phyloP scores from a whole-genome alignment of 129 eudicot genomes.

The Calendula officinalis region DNA sequence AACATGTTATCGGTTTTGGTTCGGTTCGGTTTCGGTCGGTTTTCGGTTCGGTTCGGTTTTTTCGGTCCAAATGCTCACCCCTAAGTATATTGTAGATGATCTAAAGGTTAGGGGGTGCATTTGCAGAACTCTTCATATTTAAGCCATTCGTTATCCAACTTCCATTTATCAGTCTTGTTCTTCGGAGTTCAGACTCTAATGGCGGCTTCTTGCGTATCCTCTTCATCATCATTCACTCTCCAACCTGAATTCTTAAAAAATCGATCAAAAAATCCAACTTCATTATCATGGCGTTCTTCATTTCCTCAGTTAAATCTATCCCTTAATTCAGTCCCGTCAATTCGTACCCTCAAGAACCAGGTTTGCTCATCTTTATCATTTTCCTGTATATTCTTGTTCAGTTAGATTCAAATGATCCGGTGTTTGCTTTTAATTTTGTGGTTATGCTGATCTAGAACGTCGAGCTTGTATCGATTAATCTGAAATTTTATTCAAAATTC shows the following conservation, averaged over 20 bases:
- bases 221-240: slow-evolving; percentile 30
- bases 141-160: slow-evolving; percentile 6
- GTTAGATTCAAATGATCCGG: not conserved
- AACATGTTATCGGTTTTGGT: too few species aligned
- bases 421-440: not conserved
- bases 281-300: slow-evolving; percentile 69
- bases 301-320: slow-evolving; percentile 48
- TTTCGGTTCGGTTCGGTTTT: too few species aligned
- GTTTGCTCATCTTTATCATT: slow-evolving; percentile 26
- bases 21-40: too few species aligned
- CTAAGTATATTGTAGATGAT: too few species aligned
- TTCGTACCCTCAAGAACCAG: slow-evolving; percentile 38
- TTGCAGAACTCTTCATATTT: not conserved
- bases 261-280: slow-evolving; percentile 34
- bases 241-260: slow-evolving; percentile 37
- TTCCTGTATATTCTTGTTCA: not conserved
- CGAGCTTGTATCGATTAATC: not conserved
- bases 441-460: not conserved
- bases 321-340: slow-evolving; percentile 29
- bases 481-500: not conserved
- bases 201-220: slow-evolving; percentile 29
- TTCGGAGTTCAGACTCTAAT: slow-evolving; percentile 4
- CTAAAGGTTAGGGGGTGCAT: not conserved
- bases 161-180: not conserved
- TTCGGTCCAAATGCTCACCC: too few species aligned